Evolutionary conservation across 192 early-diverging fungal genomes (phyloP).

Genomic region (Podila epicladia): DNA sequence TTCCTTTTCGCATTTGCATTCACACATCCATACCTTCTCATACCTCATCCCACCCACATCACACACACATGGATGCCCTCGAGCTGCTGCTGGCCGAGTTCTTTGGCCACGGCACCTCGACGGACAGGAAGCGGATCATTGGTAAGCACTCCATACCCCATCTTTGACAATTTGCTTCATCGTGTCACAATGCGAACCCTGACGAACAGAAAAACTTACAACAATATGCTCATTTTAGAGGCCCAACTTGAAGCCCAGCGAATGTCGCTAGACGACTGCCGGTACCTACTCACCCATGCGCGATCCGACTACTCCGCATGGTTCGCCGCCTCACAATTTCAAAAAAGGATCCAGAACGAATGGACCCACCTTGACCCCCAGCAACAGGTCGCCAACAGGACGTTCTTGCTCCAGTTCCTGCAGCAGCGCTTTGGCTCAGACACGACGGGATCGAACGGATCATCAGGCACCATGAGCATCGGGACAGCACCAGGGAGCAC

Average conservation of each 20-base stretch:
- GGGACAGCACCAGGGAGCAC: not conserved
- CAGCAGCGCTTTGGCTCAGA: conserved; percentile 32
- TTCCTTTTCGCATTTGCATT: not conserved
- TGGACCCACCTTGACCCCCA: conserved; percentile 35
- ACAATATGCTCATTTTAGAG: conserved; percentile 21
- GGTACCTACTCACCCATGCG: conserved; percentile 34
- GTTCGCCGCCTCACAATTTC: conserved; percentile 46
- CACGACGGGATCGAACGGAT: not conserved
- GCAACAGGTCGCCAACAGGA: conserved; percentile 22
- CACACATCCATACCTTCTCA: not conserved
- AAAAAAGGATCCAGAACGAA: conserved; percentile 40
- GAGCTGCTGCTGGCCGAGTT: conserved; percentile 46
- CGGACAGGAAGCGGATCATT: conserved; percentile 38
- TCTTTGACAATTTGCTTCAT: not conserved
- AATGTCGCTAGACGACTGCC: conserved; percentile 31
- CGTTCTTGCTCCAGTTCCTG: conserved; percentile 33
- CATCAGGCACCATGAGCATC: not conserved
- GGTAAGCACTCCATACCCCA: conserved; percentile 10
- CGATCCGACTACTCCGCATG: conserved; percentile 36
- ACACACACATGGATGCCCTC: conserved; percentile 28
- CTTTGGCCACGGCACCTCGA: conserved; percentile 28
- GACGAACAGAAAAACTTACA: not conserved
- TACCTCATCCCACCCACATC: not conserved
- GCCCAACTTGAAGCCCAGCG: conserved; percentile 32
- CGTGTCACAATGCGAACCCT: not conserved